Base-by-base conservation (phyloP, 2,329 filamentous ascomycete species). In the Fusarium sp. region DNA sequence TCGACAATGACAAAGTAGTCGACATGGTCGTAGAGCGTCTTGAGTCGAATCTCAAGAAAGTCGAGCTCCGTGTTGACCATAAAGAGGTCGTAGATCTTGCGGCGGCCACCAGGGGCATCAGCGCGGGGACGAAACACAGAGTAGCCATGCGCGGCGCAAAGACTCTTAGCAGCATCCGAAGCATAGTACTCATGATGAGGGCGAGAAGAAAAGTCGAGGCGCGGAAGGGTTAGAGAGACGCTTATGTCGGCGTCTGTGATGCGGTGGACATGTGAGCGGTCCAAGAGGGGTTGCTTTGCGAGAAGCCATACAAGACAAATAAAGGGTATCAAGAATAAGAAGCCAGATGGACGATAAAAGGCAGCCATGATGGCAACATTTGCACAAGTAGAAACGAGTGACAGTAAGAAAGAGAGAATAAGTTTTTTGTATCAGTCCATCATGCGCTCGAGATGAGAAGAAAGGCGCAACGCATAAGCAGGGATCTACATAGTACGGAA, bases 1-100 rank as follows among this genome's bases (percentile, higher is more conserved):
- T 93, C 91, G 60, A 92, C 86, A 37, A 93, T 86, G 76, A 93
- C 84, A 74, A 91, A 93, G 81, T 91, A 91, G 81, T 93, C 90
- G 68, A 92, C 89, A 47, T 87, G 82, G 43, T 87, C 80, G 66
- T 88, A 87, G 17, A 91, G 85, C 4, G 88, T 88, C 75, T 90
- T 85, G 4, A 93, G 83, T 12, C 90, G 88, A 57, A 93, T 88
- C 79, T 93, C 90, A 47, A 93, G 85, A 86, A 89, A 91, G 81
- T 92, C 90, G 14, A 92, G 84, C 81, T 92, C 91, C 4, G 85
- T 87, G 73, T 90, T 91, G 74, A 92, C 81, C 84, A 92, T 87
- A 75, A 91, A 85, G 2, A 93, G 83, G 78, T 93, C 91, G 68
- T 82, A 82, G 32, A 82, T 72, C 65, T 81, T 82, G 74, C 80